Evolutionary conservation across 2,329 filamentous ascomycete genomes (phyloP).

Genomic region (Ophiostoma himal-ulmi): DNA sequence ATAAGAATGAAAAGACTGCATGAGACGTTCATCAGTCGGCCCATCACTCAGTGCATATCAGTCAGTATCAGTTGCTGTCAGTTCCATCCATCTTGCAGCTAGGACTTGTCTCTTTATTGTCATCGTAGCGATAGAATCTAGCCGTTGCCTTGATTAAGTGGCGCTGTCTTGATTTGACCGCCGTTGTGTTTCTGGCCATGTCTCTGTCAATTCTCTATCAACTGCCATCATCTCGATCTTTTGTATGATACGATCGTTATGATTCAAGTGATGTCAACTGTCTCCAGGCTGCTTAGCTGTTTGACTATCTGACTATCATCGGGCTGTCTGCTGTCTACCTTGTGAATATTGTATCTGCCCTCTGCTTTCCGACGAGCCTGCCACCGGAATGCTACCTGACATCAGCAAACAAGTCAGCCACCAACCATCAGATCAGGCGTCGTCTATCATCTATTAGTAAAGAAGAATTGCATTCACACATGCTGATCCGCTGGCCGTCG

Average conservation of each 20-base stretch:
- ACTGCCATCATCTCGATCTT: background rate
- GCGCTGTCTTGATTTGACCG: background rate
- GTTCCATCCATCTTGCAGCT: background rate
- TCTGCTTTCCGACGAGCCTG: background rate
- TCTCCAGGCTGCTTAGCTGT: background rate
- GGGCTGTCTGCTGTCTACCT: background rate
- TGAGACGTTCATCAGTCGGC: background rate
- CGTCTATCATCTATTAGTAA: background rate
- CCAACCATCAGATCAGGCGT: background rate
- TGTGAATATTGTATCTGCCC: background rate
- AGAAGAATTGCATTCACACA: background rate
- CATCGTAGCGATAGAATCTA: background rate
- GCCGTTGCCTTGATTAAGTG: background rate
- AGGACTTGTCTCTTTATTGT: background rate
- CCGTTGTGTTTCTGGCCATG: background rate
- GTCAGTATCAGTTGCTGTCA: background rate
- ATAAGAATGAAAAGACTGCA: background rate
- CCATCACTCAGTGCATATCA: background rate
- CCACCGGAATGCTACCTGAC: background rate
- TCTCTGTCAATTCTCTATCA: background rate
- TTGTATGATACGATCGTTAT: background rate
- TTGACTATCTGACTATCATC: background rate
- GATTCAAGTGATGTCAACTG: background rate
- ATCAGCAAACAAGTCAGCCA: slow-evolving; percentile 2
- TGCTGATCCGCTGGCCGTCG: background rate